These are phyloP conservation scores for Novymonas esmeraldas DNA, from an alignment of 208 protist genomes.

Conservation along the genomic window DNA sequence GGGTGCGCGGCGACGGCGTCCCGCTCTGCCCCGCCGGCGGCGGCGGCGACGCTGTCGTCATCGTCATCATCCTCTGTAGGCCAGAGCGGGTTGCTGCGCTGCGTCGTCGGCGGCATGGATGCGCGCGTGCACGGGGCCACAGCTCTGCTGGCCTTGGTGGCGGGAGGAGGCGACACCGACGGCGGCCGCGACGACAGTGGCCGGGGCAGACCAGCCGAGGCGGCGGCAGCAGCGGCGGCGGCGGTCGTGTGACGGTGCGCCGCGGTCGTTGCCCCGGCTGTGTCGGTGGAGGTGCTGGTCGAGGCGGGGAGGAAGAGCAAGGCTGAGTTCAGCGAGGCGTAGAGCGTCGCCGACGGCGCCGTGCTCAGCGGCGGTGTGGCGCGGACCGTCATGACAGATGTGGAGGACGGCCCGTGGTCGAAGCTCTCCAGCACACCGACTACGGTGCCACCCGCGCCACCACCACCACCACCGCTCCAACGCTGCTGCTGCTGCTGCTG, in stretches of 20 bases:
- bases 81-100: slow-evolving; percentile 24
- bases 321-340: neutral
- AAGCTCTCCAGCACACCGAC: neutral
- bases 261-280: neutral
- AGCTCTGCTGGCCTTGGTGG: neutral
- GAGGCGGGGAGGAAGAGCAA: neutral
- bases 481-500: neutral
- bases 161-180: neutral
- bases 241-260: neutral
- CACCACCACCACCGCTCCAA: no score
- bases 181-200: neutral
- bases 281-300: neutral
- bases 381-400: neutral
- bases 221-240: no score
- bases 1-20: no score
- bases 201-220: neutral
- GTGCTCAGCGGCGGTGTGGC: no score
- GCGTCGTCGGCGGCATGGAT: slow-evolving; percentile 6
- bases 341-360: no score
- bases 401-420: neutral
- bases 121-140: neutral
- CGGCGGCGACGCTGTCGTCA: no score
- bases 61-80: slow-evolving; percentile 2
- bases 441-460: neutral
- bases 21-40: no score